Conservation (phyloP, 371 early-diverging fungal species). For the Haplosporangium sp. region DNA sequence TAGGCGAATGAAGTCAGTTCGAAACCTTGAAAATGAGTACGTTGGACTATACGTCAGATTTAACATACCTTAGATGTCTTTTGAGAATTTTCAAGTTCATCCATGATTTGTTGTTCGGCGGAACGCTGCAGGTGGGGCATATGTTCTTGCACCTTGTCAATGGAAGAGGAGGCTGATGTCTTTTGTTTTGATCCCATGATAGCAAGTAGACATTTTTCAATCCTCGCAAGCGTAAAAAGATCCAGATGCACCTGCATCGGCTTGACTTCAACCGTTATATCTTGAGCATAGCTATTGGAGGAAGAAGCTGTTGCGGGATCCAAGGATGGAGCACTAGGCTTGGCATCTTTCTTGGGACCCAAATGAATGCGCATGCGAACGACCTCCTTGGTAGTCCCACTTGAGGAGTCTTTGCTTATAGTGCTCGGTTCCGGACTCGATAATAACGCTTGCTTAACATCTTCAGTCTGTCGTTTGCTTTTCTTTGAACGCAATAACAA, state of each 20-base stretch:
- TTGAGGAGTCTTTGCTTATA: background rate
- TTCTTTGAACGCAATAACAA: constrained; percentile 17
- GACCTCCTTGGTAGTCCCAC: constrained; percentile 22
- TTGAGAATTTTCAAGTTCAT: constrained; percentile 23
- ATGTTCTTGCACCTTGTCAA: constrained; percentile 11
- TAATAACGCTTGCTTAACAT: background rate
- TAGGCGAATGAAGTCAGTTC: background rate
- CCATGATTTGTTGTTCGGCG: constrained; percentile 34
- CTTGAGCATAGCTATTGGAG: constrained; percentile 50
- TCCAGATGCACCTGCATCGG: constrained; percentile 65
- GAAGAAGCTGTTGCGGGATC: constrained; percentile 7
- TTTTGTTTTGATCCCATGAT: constrained; percentile 24
- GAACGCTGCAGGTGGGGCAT: constrained; percentile 5
- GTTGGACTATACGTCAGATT: background rate
- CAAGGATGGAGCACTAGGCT: constrained; percentile 10
- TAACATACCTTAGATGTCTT: constrained; percentile 20
- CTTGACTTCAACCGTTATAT: constrained; percentile 62
- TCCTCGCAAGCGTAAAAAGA: constrained; percentile 60
- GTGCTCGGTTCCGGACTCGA: constrained; percentile 7
- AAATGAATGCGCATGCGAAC: constrained; percentile 40
- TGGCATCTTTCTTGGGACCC: constrained; percentile 29
- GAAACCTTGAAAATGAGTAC: too few relatives aligned
- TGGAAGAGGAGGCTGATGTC: background rate
- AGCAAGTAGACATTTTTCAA: constrained; percentile 61
- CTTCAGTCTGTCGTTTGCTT: constrained; percentile 13